phyloP scores from a whole-genome alignment of 768 basidiomycete genomes.

The Mycena maculata region DNA sequence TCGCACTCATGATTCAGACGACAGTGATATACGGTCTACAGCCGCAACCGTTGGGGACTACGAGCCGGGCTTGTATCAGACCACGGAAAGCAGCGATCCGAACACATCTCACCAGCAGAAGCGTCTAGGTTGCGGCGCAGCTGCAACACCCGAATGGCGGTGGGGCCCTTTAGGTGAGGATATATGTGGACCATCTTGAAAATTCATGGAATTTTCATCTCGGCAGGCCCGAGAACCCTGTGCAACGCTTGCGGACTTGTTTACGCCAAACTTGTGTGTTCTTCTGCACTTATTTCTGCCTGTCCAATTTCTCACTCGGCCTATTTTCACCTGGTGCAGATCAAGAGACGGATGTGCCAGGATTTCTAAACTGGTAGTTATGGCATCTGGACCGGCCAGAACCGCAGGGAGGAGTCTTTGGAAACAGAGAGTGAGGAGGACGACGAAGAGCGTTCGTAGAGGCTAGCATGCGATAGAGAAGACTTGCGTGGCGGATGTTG shows the following conservation, averaged over 20 bases:
- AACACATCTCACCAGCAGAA: no score
- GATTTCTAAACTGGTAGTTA: constrained; percentile 28
- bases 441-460: constrained; percentile 32
- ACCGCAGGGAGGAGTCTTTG: constrained; percentile 22
- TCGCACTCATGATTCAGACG: no score
- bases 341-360: constrained; percentile 50
- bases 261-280: constrained; percentile 84
- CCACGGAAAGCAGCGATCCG: no score
- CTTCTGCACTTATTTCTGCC: constrained; percentile 20
- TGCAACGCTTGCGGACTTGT: constrained; percentile 91
- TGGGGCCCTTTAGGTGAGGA: constrained; percentile 81
- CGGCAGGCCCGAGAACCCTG: constrained; percentile 80
- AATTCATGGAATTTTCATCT: constrained; percentile 27
- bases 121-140: constrained; percentile 85
- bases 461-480: no score
- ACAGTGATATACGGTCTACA: no score
- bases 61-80: no score
- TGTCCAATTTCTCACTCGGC: constrained; percentile 12
- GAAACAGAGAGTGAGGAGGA: constrained; percentile 35
- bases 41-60: no score
- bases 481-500: no score
- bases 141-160: constrained; percentile 90
- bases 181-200: neutral
- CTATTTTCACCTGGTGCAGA: constrained; percentile 36
- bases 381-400: constrained; percentile 10